phyloP scores from a whole-genome alignment of 768 basidiomycete genomes.

The Russula vinacea region DNA sequence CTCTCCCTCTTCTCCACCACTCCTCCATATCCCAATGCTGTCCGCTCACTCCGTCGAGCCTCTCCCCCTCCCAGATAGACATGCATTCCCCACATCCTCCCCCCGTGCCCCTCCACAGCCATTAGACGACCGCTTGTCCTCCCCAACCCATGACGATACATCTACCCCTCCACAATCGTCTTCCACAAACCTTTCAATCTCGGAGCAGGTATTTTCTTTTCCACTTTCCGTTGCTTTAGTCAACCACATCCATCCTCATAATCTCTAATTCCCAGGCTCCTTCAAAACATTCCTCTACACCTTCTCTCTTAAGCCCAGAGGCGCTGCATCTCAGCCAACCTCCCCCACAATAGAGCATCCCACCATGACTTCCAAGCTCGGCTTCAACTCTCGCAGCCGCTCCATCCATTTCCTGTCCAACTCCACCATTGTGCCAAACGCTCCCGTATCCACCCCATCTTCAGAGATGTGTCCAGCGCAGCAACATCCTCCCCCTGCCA shows the following conservation, averaged over 20 bases:
- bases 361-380: constrained; percentile 32
- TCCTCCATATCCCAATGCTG: constrained; percentile 8
- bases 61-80: constrained; percentile 38
- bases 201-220: constrained; percentile 22
- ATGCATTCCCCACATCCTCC: constrained; percentile 40
- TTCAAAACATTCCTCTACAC: constrained; percentile 12
- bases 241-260: constrained; percentile 26
- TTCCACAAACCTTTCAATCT: constrained; percentile 14
- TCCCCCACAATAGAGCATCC: constrained; percentile 33
- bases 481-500: constrained; percentile 19
- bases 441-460: constrained; percentile 26
- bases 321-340: constrained; percentile 31
- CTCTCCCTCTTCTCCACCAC: constrained; percentile 11
- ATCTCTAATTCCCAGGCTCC: constrained; percentile 21
- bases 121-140: constrained; percentile 21
- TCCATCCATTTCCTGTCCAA: constrained; percentile 33
- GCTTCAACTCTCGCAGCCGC: constrained; percentile 27
- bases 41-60: constrained; percentile 6
- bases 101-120: constrained; percentile 28
- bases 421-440: constrained; percentile 29
- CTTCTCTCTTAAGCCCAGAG: constrained; percentile 17
- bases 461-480: constrained; percentile 18
- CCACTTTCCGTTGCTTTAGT: constrained; percentile 7
- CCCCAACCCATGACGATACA: constrained; percentile 1
- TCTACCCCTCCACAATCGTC: background rate